Evolutionary conservation across 108 stramenopile species (phyloP).

Genomic region (Fragilaria radians): DNA sequence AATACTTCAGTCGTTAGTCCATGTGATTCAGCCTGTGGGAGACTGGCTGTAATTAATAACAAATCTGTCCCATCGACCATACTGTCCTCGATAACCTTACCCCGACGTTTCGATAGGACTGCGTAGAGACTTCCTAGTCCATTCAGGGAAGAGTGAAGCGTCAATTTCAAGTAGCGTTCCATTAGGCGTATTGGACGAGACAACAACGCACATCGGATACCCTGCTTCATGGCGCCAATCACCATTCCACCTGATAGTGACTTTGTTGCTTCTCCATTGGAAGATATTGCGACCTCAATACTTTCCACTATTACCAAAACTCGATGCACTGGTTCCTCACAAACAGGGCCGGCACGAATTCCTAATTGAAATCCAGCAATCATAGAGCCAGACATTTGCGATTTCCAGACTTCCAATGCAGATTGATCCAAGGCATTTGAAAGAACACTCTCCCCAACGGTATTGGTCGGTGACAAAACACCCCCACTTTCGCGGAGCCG

Average conservation of each 20-base stretch:
- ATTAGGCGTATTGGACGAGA: constrained; percentile 72
- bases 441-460: not conserved
- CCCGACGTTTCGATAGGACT: constrained; percentile 78
- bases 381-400: constrained; percentile 63
- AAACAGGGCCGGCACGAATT: constrained; percentile 73
- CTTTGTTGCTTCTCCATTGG: constrained; percentile 19
- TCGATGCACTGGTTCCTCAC: constrained; percentile 82
- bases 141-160: constrained; percentile 74
- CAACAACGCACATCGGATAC: constrained; percentile 74
- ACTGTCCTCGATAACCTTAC: constrained; percentile 76
- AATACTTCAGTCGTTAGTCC: constrained; percentile 77
- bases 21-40: constrained; percentile 88
- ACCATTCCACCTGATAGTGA: constrained; percentile 73
- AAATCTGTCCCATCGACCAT: constrained; percentile 93
- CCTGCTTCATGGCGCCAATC: constrained; percentile 58
- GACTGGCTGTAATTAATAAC: constrained; percentile 61
- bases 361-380: constrained; percentile 82
- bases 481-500: not conserved
- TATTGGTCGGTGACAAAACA: not conserved
- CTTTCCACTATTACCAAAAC: constrained; percentile 77
- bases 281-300: constrained; percentile 60
- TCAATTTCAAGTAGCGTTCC: constrained; percentile 74
- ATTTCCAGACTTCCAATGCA: constrained; percentile 53
- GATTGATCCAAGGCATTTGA: not conserved
- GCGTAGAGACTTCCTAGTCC: constrained; percentile 75